Base-by-base conservation (phyloP, 1,139 yeast genomes). In the Suhomyces bolitotheri region DNA sequence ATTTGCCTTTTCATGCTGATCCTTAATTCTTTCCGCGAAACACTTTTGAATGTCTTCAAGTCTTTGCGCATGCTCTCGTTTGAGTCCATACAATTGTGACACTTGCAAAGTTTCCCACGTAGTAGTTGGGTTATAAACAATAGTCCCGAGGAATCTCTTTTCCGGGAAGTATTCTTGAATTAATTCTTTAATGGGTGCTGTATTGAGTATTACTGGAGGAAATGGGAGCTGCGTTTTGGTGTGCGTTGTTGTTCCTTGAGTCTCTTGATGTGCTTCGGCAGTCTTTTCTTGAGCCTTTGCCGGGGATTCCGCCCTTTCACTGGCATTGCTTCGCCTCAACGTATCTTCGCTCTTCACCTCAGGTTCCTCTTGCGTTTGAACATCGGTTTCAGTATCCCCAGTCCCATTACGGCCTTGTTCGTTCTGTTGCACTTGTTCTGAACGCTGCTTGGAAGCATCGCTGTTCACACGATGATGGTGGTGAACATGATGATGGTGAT, bases 121-220 rank as follows among this genome's bases (percentile, higher is more conserved):
- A 2, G 78, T 73, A 9, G 73, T 65, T 1, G 84, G 80, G 26
- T 66, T 68, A 54, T 86, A 86, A 0, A 82, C 60, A 3, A 84
- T 57, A 1, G 81, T 69, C 0, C 92, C 92, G 22, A 86, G 59
- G 38, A 71, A 72, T 27, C 60, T 67, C 28, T 84, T 62, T 9
- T 73, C 66, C 27, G 73, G 72, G 41, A 62, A 68, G 24, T 74
- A 70, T 33, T 65, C 62, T 7, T 61, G 47, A 1, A 81, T 67
- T 8, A 68, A 54, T n/a, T 65, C 68, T 0, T 69, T 45, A 1
- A 78, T 79, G 24, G 73, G 74, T 11, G 53, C 46, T 38, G 66
- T 75, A 43, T 70, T 56, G 12, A 80, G 64, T 1, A 53, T 53
- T 4, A 43, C 40, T 3, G 56, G 59, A n/a, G 39, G 42, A 17